Evolutionary conservation across 2,329 filamentous ascomycete species (phyloP), one percentile per base, ranked within the genome.

Genomic region (Colletotrichum sp.): DNA sequence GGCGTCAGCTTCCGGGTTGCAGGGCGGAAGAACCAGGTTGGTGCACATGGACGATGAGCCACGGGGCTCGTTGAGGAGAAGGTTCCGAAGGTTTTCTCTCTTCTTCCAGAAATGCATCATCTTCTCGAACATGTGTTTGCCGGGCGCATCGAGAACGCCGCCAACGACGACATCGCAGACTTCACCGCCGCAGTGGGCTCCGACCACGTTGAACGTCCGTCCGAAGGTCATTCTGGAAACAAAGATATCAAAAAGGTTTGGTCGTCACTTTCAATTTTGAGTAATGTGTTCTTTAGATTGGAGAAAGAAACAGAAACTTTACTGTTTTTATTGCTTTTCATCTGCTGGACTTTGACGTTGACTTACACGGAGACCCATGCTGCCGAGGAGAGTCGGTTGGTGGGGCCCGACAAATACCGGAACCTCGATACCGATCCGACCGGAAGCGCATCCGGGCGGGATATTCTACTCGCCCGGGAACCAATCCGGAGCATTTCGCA

Each of bases 81-180:
- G 79, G 44, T 86, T 80, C 4, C 87, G 85, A 2, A 88, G 75
- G 25, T 82, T 71, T 69, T 88, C 87, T 8, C 84, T 80, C 34
- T 87, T 80, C 6, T 79, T 80, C 76, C 82, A 81, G 75, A 89
- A 86, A 77, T 88, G 80, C 8, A 83, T 78, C 28, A 89, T 79
- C 77, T 89, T 89, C 6, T 89, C 87, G 73, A 83, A 87, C 87
- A 89, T 88, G 9, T 84, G 88, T 52, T 84, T 84, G 12, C 84
- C 84, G 2, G 82, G 80, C 2, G 83, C 82, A 61, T 89, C 87
- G 1, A 86, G 82, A 6, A 89, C 86, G 25, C 88, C 88, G 6
- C 87, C 87, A 8, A 85, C 83, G 61, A 89, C 84, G 12, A 89
- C 88, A 78, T 90, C 87, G 67, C 88, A 85, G 1, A 88, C 86